These are phyloP conservation scores for Gossypium anomalum DNA, from an alignment of 345 rosid genomes.

Conservation along the genomic window DNA sequence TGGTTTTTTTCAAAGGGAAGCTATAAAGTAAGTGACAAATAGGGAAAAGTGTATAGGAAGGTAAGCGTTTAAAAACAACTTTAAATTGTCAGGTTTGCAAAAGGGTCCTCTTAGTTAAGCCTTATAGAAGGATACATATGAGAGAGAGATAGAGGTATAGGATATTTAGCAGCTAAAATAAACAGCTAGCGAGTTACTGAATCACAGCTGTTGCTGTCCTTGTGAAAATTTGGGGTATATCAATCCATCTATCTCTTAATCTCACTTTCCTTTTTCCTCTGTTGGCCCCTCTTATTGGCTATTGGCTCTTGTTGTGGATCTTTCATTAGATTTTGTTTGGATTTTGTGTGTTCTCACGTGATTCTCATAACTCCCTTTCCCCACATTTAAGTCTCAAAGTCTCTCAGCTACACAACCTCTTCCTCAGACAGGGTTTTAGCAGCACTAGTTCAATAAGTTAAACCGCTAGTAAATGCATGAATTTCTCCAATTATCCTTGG, in stretches of 20 bases:
- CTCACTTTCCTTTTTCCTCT: conserved; percentile 9
- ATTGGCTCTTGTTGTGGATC: conserved; percentile 25
- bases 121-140: neutral
- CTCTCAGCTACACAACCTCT: conserved; percentile 3
- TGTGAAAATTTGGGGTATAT: neutral
- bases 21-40: conserved; percentile 24
- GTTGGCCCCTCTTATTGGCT: conserved; percentile 22
- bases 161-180: conserved; percentile 1
- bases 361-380: conserved; percentile 18
- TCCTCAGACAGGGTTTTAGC: too few relatives aligned
- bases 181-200: conserved; percentile 11
- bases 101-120: conserved; percentile 11
- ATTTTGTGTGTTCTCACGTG: conserved; percentile 42
- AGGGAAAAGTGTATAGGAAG: conserved; percentile 1
- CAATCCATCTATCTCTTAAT: neutral
- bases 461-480: neutral
- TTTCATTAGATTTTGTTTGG: conserved; percentile 36
- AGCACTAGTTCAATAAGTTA: neutral
- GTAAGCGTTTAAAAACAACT: neutral
- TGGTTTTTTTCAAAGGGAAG: neutral
- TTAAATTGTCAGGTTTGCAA: conserved; percentile 16
- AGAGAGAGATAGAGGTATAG: neutral
- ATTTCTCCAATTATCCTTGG: neutral
- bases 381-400: conserved; percentile 18
- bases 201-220: conserved; percentile 23